Base-by-base conservation (phyloP, 495 filamentous ascomycete species). In the Penicillium waksmanii region DNA sequence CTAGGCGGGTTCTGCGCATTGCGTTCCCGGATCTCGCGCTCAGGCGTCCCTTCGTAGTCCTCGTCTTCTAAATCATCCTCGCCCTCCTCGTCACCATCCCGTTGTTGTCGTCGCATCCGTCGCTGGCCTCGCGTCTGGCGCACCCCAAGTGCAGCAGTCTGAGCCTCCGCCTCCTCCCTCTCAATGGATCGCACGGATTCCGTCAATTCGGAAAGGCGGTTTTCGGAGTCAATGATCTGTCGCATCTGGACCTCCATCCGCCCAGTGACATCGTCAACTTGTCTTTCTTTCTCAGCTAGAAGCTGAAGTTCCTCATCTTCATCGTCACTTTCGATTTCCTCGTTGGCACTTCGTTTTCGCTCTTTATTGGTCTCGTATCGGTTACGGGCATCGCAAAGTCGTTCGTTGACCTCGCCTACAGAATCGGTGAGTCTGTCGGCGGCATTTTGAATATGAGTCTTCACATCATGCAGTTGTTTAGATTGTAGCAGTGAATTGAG, bases 341-440 rank as follows among this genome's bases (percentile, higher is more conserved):
- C 57, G 2, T 60, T 47, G 15, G 27, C 51, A 44, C 56, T 23
- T 0, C 69, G 54, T 36, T 55, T 61, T 46, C 57, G 34, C 35
- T 69, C 65, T 55, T 65, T 72, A n/a, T 36, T 17, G n/a, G 34
- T 68, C 60, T 79, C 52, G 44, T 69, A 73, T 48, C 77, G 67
- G 1, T 54, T 40, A 23, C 58, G 58, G 18, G 77, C 74, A 57
- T 79, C 75, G 4, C 63, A 63, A 2, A 75, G 53, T n/a, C 68
- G 69, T 55, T 82, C 80, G 43, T 81, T 83, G 3, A 82, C 65
- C 36, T 84, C 74, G 5, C 73, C 80, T 1, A 75, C 81, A 0
- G 74, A 71, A 8, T 78, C 66, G 10, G 73, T 73, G 10, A 84
- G 66, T 50, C 75, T 73, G 1, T 71, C 67, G 7, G 63, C 61